Evolutionary conservation across 331 rosid genomes (phyloP).

Genomic region (Prunus yedoensis): DNA sequence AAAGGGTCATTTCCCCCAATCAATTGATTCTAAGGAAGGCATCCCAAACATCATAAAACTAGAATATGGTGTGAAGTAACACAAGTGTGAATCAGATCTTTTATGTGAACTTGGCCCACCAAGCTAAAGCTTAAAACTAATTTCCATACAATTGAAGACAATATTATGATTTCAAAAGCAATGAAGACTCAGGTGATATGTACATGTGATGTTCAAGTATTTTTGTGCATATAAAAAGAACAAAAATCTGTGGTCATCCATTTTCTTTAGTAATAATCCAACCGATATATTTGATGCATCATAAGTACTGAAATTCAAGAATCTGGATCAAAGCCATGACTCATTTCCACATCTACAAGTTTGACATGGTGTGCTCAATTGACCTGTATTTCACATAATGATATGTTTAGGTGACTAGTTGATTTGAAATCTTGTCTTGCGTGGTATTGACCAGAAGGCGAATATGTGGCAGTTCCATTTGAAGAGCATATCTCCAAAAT

Average conservation of each 20-base stretch:
- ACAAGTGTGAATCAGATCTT: not conserved
- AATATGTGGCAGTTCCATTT: not conserved
- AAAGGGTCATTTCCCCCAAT: not conserved
- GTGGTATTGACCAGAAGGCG: not conserved
- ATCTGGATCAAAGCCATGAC: not conserved
- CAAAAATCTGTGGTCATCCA: not conserved
- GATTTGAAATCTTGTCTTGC: no score
- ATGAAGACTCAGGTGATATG: not conserved
- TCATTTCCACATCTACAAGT: not conserved
- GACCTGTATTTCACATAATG: not conserved
- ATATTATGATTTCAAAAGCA: not conserved
- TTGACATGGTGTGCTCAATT: not conserved
- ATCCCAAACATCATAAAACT: not conserved
- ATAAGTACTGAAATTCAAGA: not conserved
- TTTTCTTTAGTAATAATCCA: not conserved
- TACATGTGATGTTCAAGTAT: not conserved
- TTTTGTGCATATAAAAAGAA: no score
- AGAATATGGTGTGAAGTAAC: not conserved
- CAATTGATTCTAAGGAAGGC: not conserved
- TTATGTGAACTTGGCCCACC: not conserved
- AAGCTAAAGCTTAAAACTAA: not conserved
- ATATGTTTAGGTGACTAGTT: not conserved
- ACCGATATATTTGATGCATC: not conserved
- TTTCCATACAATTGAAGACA: not conserved
- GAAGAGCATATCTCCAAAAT: not conserved